These are phyloP conservation scores for Penstemon davidsonii DNA, from an alignment of 257 asterid species.

Conservation along the genomic window DNA sequence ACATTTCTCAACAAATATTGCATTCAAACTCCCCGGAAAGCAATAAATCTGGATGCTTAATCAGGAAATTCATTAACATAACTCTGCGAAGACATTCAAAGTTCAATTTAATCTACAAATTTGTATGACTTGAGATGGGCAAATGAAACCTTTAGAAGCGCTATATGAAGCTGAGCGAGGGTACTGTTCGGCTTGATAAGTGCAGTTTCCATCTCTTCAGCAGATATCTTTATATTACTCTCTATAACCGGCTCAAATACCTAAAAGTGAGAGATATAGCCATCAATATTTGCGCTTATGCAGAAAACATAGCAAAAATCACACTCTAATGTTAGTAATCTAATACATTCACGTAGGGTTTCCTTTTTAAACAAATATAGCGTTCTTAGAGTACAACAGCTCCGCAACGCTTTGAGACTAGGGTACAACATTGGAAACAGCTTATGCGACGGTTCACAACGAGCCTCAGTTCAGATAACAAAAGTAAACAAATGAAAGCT, in stretches of 20 bases:
- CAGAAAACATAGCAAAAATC: not conserved
- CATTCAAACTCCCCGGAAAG: not conserved
- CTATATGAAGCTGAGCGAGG: constrained; percentile 71
- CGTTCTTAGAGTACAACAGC: not conserved
- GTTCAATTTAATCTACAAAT: constrained; percentile 2
- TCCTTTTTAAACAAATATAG: not conserved
- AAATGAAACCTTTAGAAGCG: constrained; percentile 65
- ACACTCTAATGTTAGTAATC: not conserved
- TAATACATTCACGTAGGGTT: not conserved
- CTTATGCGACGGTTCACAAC: not conserved
- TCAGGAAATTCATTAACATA: not conserved
- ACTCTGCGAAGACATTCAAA: not conserved
- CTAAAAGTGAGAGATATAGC: constrained; percentile 34
- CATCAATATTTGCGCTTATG: constrained; percentile 5
- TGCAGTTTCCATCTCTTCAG: constrained; percentile 82
- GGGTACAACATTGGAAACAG: not conserved
- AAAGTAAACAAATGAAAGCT: not conserved
- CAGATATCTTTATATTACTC: constrained; percentile 60
- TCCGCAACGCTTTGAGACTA: not conserved
- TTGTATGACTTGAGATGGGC: constrained; percentile 9
- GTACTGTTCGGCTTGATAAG: constrained; percentile 63
- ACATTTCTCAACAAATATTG: constrained; percentile 3
- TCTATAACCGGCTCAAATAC: constrained; percentile 68
- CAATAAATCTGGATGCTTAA: constrained; percentile 5
- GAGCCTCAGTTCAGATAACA: not conserved